Conservation (phyloP, 139 green algal species). For the Picochlorum sp. region DNA sequence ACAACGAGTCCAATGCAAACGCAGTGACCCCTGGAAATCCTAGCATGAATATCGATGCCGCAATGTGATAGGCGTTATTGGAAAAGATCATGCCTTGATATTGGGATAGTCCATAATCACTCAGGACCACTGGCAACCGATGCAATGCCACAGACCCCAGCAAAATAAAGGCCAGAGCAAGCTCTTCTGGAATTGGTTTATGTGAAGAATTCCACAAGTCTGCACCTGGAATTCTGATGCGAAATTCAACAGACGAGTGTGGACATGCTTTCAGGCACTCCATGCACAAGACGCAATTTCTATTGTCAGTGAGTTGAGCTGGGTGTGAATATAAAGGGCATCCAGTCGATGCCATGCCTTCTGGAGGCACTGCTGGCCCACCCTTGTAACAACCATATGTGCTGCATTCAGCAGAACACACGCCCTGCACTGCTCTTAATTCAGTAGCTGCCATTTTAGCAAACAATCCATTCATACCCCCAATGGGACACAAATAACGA, state of each 20-base stretch:
- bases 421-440: constrained; percentile 63
- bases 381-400: constrained; percentile 73
- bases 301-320: constrained; percentile 63
- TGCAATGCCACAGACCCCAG: constrained; percentile 57
- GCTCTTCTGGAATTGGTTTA: constrained; percentile 44
- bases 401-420: constrained; percentile 61
- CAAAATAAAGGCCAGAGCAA: constrained; percentile 62
- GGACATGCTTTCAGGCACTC: constrained; percentile 61
- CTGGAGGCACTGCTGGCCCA: constrained; percentile 32
- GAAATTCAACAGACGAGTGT: constrained; percentile 45
- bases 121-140: constrained; percentile 29
- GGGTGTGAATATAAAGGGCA: constrained; percentile 73
- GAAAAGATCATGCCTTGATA: neutral
- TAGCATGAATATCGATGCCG: constrained; percentile 31
- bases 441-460: constrained; percentile 75
- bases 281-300: constrained; percentile 69
- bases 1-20: constrained; percentile 28
- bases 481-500: constrained; percentile 46
- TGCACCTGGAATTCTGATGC: constrained; percentile 44
- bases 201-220: constrained; percentile 54
- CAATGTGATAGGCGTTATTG: constrained; percentile 24
- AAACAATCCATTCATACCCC: constrained; percentile 83
- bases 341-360: constrained; percentile 44
- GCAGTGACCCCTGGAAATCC: constrained; percentile 30
- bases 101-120: constrained; percentile 21